Percentiles rank a stretch among this genome's conserved stretches.
Conservation (phyloP, 2,329 filamentous ascomycete genomes). For the Hortaea sp. region DNA sequence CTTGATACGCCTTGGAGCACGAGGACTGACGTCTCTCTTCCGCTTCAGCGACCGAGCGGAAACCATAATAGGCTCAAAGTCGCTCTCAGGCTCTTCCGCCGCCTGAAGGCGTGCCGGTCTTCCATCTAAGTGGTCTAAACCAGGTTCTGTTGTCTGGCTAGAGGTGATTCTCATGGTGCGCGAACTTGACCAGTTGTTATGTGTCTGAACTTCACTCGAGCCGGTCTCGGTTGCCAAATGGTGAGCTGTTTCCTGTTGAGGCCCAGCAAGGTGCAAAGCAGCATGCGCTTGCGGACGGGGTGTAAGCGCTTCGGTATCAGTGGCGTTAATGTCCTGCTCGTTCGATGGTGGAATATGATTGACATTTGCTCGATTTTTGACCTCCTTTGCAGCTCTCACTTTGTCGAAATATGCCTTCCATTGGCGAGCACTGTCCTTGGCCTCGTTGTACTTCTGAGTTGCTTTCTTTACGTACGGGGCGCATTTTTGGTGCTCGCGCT, state of each 20-base stretch:
- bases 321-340: no score
- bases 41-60: conserved; percentile 35
- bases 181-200: not conserved
- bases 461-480: conserved; percentile 21
- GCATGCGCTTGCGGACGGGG: no score
- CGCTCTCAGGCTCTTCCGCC: conserved; percentile 18
- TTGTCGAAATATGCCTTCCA: conserved; percentile 18
- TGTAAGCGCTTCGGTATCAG: no score
- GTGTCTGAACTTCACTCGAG: no score
- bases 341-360: no score
- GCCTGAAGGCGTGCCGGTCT: not conserved
- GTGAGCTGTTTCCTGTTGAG: no score
- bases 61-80: conserved; percentile 33
- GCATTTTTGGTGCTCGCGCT: conserved; percentile 12
- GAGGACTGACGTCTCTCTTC: conserved; percentile 22
- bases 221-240: no score
- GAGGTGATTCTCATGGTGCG: conserved; percentile 19
- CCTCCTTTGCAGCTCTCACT: not conserved
- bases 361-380: no score
- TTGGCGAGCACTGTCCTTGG: conserved; percentile 28
- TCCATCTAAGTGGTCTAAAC: conserved; percentile 8
- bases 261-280: no score
- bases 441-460: conserved; percentile 19
- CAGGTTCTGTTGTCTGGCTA: conserved; percentile 36
- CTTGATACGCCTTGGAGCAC: conserved; percentile 15